Evolutionary conservation across 805 yeast species (phyloP), one percentile per base, ranked within the genome.

Genomic region (Cyberlindnera americana): DNA sequence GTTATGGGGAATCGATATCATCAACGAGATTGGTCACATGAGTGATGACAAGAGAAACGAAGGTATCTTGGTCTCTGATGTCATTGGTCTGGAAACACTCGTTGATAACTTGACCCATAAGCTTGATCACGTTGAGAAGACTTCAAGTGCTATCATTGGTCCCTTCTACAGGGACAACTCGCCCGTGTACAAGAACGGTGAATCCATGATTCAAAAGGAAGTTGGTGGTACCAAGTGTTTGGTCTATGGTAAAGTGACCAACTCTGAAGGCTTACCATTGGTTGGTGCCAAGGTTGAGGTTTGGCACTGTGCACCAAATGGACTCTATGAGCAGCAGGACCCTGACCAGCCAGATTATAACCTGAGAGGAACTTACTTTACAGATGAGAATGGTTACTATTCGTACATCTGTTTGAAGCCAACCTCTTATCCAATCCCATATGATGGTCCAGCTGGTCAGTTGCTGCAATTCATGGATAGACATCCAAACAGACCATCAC

Each of bases 361-460:
- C 21, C 56, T 47, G 43, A 52, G 67, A 38, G 67, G 67, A 12
- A 59, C 61, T 22, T 53, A 55, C 47, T 43, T 40, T 38, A 49
- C 66, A 3, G 56, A 54, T 34, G 33, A 37, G 13, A 46, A 50
- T 19, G 65, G 67, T 8, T 37, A 45, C 23, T 62, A 53, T 42
- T 40, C 49, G 16, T 53, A 61, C 24, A 48, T 48, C 23, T 62
- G 65, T 30, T 47, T 61, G 36, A 52, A 51, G 31, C 69, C 69
- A 14, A 60, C 60, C 11, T 52, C 69, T 17, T 64, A 64, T 38
- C 68, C 67, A 17, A 65, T 64, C 32, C 69, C 69, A 12, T 55
- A 55, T 45, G 69, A 64, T 47, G 69, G 69, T 7, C 69, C 69
- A 7, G 69, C 60, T 8, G 69, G 69, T 12, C 43, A 52, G 27